phyloP scores from a whole-genome alignment of 2,329 filamentous ascomycete species.

The Thermoascus crustaceus region DNA sequence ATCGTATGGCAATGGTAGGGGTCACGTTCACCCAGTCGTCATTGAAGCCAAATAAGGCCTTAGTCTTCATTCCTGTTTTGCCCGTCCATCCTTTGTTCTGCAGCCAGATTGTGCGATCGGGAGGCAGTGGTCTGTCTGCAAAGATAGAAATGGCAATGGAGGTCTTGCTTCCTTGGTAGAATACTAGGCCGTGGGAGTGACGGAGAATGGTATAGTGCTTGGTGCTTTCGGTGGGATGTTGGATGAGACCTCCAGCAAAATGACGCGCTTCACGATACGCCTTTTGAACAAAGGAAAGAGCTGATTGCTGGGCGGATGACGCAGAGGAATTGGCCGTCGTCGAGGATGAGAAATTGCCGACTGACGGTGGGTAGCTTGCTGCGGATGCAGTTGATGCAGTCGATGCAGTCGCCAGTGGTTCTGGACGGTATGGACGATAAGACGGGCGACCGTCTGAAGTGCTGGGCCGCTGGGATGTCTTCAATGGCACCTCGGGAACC shows the following conservation, averaged over 20 bases:
- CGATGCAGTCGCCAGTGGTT: too few relatives aligned
- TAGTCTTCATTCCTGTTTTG: conserved; percentile 59
- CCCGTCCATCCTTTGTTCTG: conserved; percentile 62
- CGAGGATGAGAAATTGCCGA: too few relatives aligned
- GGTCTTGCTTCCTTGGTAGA: conserved; percentile 58
- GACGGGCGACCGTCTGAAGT: too few relatives aligned
- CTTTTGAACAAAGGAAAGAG: conserved; percentile 18
- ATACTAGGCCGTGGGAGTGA: conserved; percentile 56
- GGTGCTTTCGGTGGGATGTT: conserved; percentile 56
- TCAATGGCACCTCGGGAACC: too few relatives aligned
- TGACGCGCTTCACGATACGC: conserved; percentile 50
- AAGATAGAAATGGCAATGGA: conserved; percentile 59
- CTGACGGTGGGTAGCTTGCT: too few relatives aligned
- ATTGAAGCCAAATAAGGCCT: conserved; percentile 53
- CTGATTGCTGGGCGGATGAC: too few relatives aligned
- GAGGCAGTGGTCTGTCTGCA: conserved; percentile 48
- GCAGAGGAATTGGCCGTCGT: too few relatives aligned
- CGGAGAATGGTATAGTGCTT: conserved; percentile 60
- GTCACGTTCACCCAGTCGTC: conserved; percentile 62
- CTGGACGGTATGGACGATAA: too few relatives aligned
- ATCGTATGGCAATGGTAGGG: conserved; percentile 41
- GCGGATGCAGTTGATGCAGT: too few relatives aligned
- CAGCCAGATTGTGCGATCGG: conserved; percentile 55
- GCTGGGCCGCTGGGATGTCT: too few relatives aligned
- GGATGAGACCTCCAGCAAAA: conserved; percentile 57